phyloP scores from a whole-genome alignment of 306 rosid genomes.

The Ochetophila trinervis region DNA sequence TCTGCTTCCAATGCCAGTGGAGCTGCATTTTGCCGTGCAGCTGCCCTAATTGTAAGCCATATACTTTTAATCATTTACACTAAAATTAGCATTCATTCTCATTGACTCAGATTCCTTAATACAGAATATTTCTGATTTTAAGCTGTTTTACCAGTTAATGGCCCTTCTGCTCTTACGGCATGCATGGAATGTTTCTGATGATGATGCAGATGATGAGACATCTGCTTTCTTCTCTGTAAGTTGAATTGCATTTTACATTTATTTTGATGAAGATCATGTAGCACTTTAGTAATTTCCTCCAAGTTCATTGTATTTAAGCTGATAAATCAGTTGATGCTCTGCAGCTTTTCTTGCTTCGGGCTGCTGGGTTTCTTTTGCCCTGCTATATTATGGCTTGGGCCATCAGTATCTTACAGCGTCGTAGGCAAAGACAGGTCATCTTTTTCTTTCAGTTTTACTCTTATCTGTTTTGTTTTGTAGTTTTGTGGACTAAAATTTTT shows the following conservation, averaged over 20 bases:
- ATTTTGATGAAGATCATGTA: background rate
- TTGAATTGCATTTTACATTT: conserved; percentile 10
- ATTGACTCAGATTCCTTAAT: background rate
- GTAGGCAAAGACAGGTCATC: conserved; percentile 90
- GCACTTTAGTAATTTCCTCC: conserved; percentile 3
- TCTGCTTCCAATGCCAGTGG: conserved; percentile 83
- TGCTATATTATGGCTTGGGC: conserved; percentile 99
- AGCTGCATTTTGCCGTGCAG: conserved; percentile 94
- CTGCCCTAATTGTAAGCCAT: conserved; percentile 80
- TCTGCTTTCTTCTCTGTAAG: conserved; percentile 81
- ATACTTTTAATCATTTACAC: background rate
- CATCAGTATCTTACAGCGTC: conserved; percentile 87
- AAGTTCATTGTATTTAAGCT: conserved; percentile 5
- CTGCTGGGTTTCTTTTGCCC: conserved; percentile 95
- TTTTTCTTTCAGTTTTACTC: background rate
- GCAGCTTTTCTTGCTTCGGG: conserved; percentile 76
- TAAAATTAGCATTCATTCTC: background rate
- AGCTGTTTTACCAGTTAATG: conserved; percentile 62
- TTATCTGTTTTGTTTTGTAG: no score
- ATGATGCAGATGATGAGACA: conserved; percentile 56
- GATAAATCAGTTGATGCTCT: conserved; percentile 17
- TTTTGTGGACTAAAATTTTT: no score
- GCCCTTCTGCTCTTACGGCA: conserved; percentile 87
- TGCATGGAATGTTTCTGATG: conserved; percentile 70
- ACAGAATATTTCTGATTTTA: background rate